These are phyloP conservation scores for Phytophthora constricta DNA, from an alignment of 352 stramenopile genomes.

Conservation along the genomic window DNA sequence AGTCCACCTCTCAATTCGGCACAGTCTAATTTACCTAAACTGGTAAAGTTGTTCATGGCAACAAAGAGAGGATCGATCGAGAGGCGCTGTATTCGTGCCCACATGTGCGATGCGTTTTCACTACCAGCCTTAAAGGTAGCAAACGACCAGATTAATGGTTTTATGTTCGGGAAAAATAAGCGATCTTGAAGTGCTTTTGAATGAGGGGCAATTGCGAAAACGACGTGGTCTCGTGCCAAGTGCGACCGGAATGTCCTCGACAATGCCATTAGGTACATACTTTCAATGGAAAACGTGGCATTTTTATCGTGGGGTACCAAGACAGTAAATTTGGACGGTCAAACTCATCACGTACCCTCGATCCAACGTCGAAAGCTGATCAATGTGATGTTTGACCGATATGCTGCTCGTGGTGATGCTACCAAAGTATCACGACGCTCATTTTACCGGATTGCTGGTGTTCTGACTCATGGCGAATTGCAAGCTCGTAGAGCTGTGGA, in stretches of 20 bases:
- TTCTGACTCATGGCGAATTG: conserved; percentile 17
- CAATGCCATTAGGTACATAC: not conserved
- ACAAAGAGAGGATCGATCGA: not conserved
- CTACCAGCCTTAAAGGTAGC: not conserved
- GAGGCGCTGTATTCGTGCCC: not conserved
- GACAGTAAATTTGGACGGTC: conserved; percentile 10
- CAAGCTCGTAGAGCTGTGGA: conserved; percentile 25
- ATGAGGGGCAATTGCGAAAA: not conserved
- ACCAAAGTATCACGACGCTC: conserved; percentile 4
- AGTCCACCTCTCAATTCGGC: not conserved
- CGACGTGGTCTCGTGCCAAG: not conserved
- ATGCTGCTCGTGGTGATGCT: not conserved
- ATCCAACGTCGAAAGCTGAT: conserved; percentile 15
- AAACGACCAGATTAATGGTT: not conserved
- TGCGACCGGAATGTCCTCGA: not conserved
- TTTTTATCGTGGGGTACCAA: conserved; percentile 36
- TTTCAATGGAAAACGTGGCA: conserved; percentile 10
- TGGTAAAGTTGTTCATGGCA: not conserved
- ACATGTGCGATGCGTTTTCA: not conserved
- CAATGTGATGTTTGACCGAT: not conserved
- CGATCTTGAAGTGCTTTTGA: not conserved
- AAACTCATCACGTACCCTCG: not conserved
- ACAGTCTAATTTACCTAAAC: not conserved
- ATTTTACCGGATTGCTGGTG: conserved; percentile 15
- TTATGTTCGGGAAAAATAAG: conserved; percentile 1